Evolutionary conservation across 306 rosid species (phyloP), one percentile per base, ranked within the genome.

Genomic region (Vigna mungo): DNA sequence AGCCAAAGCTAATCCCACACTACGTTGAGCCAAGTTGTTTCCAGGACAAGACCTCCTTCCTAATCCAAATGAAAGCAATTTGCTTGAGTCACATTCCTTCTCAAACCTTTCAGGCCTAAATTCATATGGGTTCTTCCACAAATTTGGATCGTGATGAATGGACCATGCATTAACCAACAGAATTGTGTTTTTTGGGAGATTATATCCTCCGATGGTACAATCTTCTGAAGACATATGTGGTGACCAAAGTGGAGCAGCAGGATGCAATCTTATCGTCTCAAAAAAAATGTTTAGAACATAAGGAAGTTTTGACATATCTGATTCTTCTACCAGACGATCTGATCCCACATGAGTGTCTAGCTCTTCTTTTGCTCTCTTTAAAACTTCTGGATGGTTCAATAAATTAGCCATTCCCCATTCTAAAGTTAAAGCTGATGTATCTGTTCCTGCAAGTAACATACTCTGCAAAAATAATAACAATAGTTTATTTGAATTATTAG

Each of bases 41-140:
- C 70, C 70, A 3, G 70, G 49, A 0, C 49, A 64, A 64, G 70
- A 7, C 30, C 70, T 64, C 6, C 70, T 64, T 0, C 70, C 70
- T 37, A 64, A n/a, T 16, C 70, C 70, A 64, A 64, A 64, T 36
- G 70, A 0, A 64, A 64, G 30, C 18, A 63, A n/a, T 8, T 9
- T 64, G 49, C 2, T 64, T 17, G 70, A 8, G n/a, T 37, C 51
- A 1, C 30, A 5, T 37, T 64, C 49, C 0, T 64, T 37, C 9
- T 64, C 70, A 17, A 64, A 64, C n/a, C 70, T 64, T 15, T 64
- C 70, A 4, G 70, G 70, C 30, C 37, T 64, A 37, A 64, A 64
- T 1, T 15, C 4, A 37, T 49, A 37, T 1, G 70, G 49, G n/a
- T 64, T 48, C 4, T 27, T n/a, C 70, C 49, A 64, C 3, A 37